Conservation (phyloP, 345 rosid species). For the Salix brachista region DNA sequence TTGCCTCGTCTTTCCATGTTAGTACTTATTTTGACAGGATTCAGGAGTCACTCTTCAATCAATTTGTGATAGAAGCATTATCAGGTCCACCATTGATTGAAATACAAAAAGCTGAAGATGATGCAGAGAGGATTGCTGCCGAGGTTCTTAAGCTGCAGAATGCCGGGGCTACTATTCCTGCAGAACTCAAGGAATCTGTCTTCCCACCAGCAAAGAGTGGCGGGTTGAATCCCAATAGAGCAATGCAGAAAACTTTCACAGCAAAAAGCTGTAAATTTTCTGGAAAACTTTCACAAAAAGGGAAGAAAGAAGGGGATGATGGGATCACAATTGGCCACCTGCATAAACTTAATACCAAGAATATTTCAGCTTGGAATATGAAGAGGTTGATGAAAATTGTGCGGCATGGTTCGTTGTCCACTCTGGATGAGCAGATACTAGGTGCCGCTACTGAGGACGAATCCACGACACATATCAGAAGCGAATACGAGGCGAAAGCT, state of each 20-base stretch:
- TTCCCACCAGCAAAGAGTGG: constrained; percentile 41
- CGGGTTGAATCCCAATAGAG: constrained; percentile 10
- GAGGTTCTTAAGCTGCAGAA: constrained; percentile 46
- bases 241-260: constrained; percentile 24
- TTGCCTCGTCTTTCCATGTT: too few species aligned
- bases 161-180: constrained; percentile 57
- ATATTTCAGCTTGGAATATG: constrained; percentile 96
- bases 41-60: too few species aligned
- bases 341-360: constrained; percentile 66
- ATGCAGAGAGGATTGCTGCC: too few species aligned
- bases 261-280: constrained; percentile 47
- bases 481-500: constrained; percentile 76
- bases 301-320: constrained; percentile 16
- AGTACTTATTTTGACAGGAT: too few species aligned
- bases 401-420: constrained; percentile 59
- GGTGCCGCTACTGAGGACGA: constrained; percentile 51
- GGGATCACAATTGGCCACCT: constrained; percentile 60
- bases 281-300: constrained; percentile 24
- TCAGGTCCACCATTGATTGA: too few species aligned
- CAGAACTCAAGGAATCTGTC: constrained; percentile 50
- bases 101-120: too few species aligned
- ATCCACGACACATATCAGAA: constrained; percentile 50
- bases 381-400: constrained; percentile 89
- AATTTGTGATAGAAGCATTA: too few species aligned
- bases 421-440: constrained; percentile 70